Base-by-base conservation (phyloP, 2,329 filamentous ascomycete species). In the Paramyrothecium sp. region DNA sequence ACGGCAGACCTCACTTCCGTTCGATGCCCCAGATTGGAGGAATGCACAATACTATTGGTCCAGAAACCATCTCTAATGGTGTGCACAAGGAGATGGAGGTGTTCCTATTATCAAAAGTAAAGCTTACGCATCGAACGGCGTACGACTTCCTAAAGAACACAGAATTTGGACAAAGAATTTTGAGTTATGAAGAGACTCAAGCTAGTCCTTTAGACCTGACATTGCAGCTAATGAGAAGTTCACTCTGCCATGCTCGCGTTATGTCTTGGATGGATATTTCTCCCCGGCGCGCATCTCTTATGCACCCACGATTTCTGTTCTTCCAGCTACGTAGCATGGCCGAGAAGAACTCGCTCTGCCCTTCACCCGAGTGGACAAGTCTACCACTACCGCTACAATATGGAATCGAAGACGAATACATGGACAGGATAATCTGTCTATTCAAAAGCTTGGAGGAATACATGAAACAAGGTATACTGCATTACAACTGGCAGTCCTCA, bases 111-210 rank as follows among this genome's bases (percentile, higher is more conserved):
- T 7, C 7, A 7, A 7, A 13, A 0, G 48, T 61, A 0, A 3
- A 1, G 13, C 58, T 61, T 8, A 55, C 60, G 5, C 59, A 62
- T 2, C 47, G 60, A 16, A 61, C 60, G 1, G 59, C 55, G 19
- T 33, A 59, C 20, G 59, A 62, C 3, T 62, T 62, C 22, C n/a
- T 62, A 2, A 38, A 3, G 2, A 54, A 56, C 7, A 62, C 57
- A 2, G 57, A 62, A 51, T 20, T 44, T 0, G 59, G 60, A 0
- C 51, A 56, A 2, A 1, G 7, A 0, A 58, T 62, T 2, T 10
- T 62, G 3, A 51, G 47, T n/a, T 23, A 49, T 21, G 22, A 44
- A 10, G 16, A 38, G 16, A 10, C 33, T 16, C 33, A 38, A 8
- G 33, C 33, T 10, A 38, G 33, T 16, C 33, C 33, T 16, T n/a